A percentile compares a stretch with the other conserved stretches of the same genome.
Evolutionary conservation across 305 asterid genomes (phyloP).

Genomic region (Salvia sclarea): DNA sequence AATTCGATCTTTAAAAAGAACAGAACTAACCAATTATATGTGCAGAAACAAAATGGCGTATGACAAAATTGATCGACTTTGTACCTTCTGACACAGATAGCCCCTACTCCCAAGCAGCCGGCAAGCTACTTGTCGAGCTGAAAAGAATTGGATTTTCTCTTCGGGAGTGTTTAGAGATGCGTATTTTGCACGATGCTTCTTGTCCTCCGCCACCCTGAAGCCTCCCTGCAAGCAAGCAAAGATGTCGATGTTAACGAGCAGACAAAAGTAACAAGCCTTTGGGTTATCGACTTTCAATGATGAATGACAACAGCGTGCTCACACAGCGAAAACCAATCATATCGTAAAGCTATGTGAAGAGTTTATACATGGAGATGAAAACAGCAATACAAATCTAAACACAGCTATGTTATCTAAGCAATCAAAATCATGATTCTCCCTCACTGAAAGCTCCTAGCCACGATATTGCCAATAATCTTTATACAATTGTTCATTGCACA

Average conservation of each 20-base stretch:
- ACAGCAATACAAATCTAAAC: neutral
- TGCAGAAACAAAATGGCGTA: constrained; percentile 23
- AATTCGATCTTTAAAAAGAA: too few relatives aligned
- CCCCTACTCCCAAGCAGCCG: constrained; percentile 93
- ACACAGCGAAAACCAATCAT: neutral
- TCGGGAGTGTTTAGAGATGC: constrained; percentile 66
- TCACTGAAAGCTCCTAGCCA: neutral
- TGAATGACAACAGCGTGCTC: neutral
- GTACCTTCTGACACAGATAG: constrained; percentile 93
- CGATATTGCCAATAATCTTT: neutral
- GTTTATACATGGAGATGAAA: neutral
- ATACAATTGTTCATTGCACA: neutral
- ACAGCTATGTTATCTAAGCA: neutral
- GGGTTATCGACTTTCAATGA: neutral
- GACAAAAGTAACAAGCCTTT: neutral
- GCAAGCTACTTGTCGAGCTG: constrained; percentile 96
- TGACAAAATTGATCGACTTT: constrained; percentile 18
- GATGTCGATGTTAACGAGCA: neutral
- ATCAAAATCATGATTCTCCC: neutral
- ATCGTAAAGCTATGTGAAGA: neutral
- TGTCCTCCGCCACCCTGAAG: constrained; percentile 88
- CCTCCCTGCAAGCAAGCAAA: constrained; percentile 60
- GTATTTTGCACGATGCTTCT: constrained; percentile 81
- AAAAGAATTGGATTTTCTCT: constrained; percentile 79
- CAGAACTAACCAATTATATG: constrained; percentile 17